phyloP scores from a whole-genome alignment of 768 basidiomycete species.

The Auricularia auricula-judae region DNA sequence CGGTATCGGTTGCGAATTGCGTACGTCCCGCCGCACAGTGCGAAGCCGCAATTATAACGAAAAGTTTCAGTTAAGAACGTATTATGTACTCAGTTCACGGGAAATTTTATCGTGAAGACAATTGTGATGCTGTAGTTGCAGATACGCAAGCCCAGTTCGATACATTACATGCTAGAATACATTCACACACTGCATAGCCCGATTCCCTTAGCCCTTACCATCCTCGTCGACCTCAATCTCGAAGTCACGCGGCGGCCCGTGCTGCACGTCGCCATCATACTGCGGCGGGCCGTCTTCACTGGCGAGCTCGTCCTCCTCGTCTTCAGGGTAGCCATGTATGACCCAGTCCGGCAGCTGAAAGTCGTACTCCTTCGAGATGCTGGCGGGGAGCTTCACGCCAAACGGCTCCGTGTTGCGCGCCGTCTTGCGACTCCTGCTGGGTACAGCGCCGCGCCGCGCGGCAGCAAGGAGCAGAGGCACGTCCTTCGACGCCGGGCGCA shows the following conservation, averaged over 20 bases:
- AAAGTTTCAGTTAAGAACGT: constrained; percentile 79
- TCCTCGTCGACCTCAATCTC: not conserved
- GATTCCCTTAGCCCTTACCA: not conserved
- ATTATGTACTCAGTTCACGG: no score
- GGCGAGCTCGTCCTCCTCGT: not conserved
- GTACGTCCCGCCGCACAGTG: constrained; percentile 32
- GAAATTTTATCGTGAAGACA: no score
- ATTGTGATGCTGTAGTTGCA: no score
- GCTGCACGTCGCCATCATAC: not conserved
- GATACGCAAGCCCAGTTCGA: no score
- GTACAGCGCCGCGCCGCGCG: not conserved
- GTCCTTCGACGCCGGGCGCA: not conserved
- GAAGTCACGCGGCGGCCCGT: not conserved
- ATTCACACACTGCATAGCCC: not conserved
- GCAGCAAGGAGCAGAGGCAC: not conserved
- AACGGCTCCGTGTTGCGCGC: not conserved
- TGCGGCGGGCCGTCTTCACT: not conserved
- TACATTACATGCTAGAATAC: not conserved
- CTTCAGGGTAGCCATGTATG: not conserved
- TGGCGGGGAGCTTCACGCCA: not conserved
- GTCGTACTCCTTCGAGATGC: not conserved
- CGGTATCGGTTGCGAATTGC: constrained; percentile 93
- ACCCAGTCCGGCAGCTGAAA: not conserved
- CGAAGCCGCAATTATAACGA: not conserved
- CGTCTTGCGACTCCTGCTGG: not conserved